Evolutionary conservation across 2,329 filamentous ascomycete species (phyloP).

Genomic region (Fusarium pseudoanthophilum): DNA sequence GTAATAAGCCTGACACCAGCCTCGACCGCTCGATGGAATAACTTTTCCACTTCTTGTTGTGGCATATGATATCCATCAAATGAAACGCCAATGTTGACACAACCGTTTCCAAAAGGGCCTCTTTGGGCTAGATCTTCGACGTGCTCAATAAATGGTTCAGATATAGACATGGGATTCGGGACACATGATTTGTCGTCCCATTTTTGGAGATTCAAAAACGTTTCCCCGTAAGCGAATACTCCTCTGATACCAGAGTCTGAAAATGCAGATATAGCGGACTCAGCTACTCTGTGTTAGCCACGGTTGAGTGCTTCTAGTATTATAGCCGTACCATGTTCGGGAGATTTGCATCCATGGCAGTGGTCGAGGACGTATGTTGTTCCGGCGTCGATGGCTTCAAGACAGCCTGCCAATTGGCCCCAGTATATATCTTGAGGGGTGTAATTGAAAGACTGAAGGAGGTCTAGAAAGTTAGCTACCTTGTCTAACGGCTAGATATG

Average conservation of each 20-base stretch:
- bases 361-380: constrained; percentile 1
- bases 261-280: not conserved
- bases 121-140: not conserved
- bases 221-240: not conserved
- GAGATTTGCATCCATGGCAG: not conserved
- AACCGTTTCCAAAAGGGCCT: not conserved
- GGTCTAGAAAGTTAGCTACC: not conserved
- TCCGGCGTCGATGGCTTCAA: constrained; percentile 1
- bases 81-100: not conserved
- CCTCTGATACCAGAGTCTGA: not conserved
- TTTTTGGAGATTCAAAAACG: not conserved
- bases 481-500: fast-evolving
- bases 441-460: not conserved
- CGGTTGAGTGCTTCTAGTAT: fast-evolving
- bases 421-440: not conserved
- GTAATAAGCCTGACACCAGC: not conserved
- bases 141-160: not conserved
- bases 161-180: not conserved
- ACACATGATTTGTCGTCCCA: not conserved
- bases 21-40: not conserved
- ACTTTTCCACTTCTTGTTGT: not conserved
- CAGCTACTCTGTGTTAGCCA: fast-evolving
- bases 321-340: not conserved
- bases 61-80: constrained; percentile 1
- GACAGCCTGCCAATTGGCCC: not conserved